Base-by-base conservation (phyloP, 2,329 filamentous ascomycete species). In the Biscogniauxia marginata region DNA sequence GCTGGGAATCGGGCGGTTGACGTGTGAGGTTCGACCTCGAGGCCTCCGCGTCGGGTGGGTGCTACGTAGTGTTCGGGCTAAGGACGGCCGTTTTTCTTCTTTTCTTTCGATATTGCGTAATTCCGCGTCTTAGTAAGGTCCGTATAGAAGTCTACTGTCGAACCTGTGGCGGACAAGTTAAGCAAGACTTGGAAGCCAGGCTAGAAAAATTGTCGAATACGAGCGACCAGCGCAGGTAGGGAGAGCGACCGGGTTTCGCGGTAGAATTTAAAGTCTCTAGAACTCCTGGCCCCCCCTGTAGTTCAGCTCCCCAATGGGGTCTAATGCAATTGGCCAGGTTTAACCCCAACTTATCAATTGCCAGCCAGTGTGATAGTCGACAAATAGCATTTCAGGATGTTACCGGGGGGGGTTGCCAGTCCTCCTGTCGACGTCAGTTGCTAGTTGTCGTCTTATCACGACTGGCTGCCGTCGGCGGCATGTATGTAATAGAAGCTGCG, bases 191-290 rank as follows among this genome's bases (percentile, higher is more conserved):
- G 13, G 30, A 16, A 16, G 30, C 13, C 30, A 39, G 13, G 30
- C 30, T 39, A 39, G n/a, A 61, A 61, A 64, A 61, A 60, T 57
- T 57, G 58, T 61, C 56, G 57, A 62, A 64, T 62, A 64, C 62
- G 62, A 64, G 52, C 54, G 53, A 45, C 58, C 55, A 58, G 53
- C 61, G 60, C 50, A 57, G 49, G 50, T 52, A 49, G 52, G 47
- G 53, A 30, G 45, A 54, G 58, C 49, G 43, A 47, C 57, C 62
- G 62, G 62, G 58, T 58, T 64, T 53, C 58, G 60, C 62, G 58
- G 62, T 63, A 58, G 56, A 61, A 58, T 64, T 64, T 64, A 63
- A 63, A 56, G 62, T 13, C 23, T 47, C 43, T 21, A 9, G 5
- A 39, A 39, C 44, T 22, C 44, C 16, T 46, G 44, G 44, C 18